Evolutionary conservation across 208 protist genomes (phyloP).

Genomic region (Herpetomonas tarakana): DNA sequence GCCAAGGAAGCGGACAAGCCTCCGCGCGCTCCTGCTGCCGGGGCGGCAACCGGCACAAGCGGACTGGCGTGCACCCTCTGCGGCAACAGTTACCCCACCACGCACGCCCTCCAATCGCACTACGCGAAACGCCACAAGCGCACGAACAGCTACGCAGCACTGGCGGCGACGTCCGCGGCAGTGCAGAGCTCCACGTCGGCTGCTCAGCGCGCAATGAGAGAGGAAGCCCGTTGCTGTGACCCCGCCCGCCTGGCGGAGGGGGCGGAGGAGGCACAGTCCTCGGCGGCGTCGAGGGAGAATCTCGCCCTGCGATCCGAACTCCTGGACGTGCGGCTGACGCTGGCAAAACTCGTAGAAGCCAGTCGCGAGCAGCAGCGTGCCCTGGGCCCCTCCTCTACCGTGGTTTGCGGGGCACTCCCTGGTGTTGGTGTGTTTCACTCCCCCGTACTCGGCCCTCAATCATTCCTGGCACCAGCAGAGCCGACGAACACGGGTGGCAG

Average conservation of each 20-base stretch:
- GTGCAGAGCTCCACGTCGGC: conserved; percentile 1
- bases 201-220: too few species aligned
- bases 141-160: conserved; percentile 23
- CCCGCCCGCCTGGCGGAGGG: too few species aligned
- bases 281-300: not conserved
- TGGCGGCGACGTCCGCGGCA: conserved; percentile 27
- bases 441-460: not conserved
- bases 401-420: conserved; percentile 11
- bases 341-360: conserved; percentile 35
- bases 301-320: conserved; percentile 27
- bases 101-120: conserved; percentile 61
- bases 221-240: too few species aligned
- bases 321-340: conserved; percentile 29
- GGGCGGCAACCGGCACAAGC: not conserved
- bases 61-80: conserved; percentile 49
- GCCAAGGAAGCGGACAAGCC: not conserved
- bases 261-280: too few species aligned
- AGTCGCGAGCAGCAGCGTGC: conserved; percentile 16
- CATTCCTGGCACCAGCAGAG: not conserved
- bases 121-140: conserved; percentile 61
- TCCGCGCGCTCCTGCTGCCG: not conserved
- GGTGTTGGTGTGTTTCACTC: not conserved
- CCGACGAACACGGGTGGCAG: too few species aligned
- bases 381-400: conserved; percentile 6
- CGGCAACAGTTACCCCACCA: conserved; percentile 60